Evolutionary conservation across 305 asterid genomes (phyloP).

Genomic region (Solanum hybrid): DNA sequence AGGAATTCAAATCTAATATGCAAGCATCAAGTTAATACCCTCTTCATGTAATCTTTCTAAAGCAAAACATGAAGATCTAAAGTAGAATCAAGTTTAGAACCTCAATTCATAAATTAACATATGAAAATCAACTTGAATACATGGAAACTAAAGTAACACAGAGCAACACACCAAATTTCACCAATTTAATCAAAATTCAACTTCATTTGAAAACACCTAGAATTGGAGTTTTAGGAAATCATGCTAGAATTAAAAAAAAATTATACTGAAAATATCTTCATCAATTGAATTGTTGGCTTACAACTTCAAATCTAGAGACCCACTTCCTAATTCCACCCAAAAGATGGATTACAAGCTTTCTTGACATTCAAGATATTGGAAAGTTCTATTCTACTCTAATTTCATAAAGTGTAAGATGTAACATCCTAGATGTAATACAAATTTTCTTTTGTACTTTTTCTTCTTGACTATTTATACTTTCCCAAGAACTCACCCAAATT

Average conservation of each 20-base stretch:
- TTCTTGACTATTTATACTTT: background rate
- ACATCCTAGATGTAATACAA: background rate
- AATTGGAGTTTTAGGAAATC: background rate
- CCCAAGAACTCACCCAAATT: background rate
- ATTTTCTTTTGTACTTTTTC: background rate
- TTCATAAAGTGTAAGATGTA: background rate
- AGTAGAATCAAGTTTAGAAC: background rate
- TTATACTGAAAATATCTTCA: background rate
- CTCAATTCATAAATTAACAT: background rate
- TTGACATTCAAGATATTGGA: background rate
- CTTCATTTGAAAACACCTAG: background rate
- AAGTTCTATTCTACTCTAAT: background rate
- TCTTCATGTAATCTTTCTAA: background rate
- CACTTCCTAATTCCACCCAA: background rate
- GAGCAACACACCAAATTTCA: background rate
- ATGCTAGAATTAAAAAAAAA: background rate
- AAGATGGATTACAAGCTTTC: background rate
- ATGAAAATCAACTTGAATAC: background rate
- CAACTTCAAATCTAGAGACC: background rate
- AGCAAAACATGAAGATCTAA: background rate
- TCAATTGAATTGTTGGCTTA: background rate
- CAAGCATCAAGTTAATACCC: background rate
- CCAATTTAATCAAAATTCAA: background rate
- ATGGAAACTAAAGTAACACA: background rate
- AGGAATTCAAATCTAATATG: background rate